phyloP scores from a whole-genome alignment of 768 basidiomycete species.

The Aureoboletus auriporus region DNA sequence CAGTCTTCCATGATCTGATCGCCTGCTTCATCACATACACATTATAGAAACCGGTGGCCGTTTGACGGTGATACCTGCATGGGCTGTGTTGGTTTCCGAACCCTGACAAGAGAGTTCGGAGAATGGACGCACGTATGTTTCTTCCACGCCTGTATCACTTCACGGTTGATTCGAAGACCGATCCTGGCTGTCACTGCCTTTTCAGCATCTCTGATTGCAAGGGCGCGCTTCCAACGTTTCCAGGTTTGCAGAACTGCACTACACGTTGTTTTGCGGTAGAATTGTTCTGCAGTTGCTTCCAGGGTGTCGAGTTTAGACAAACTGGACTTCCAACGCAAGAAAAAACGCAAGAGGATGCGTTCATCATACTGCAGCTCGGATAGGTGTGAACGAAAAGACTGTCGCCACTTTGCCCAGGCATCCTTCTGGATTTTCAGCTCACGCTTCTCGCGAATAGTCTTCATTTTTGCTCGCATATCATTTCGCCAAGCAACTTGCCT shows the following conservation, averaged over 20 bases:
- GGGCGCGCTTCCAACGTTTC: conserved; percentile 53
- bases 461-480: conserved; percentile 72
- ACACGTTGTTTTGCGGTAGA: conserved; percentile 37
- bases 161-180: conserved; percentile 45
- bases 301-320: conserved; percentile 39
- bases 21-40: conserved; percentile 40
- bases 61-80: conserved; percentile 41
- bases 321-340: conserved; percentile 51
- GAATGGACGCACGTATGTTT: conserved; percentile 44
- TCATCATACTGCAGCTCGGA: conserved; percentile 49
- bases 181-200: conserved; percentile 41
- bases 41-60: conserved; percentile 43
- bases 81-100: conserved; percentile 3
- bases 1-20: conserved; percentile 54
- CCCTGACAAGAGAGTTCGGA: not conserved
- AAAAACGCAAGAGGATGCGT: conserved; percentile 40
- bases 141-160: conserved; percentile 55
- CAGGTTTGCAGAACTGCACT: conserved; percentile 41
- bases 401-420: conserved; percentile 67
- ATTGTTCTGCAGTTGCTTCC: conserved; percentile 48
- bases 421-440: conserved; percentile 52
- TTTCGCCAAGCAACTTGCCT: conserved; percentile 58
- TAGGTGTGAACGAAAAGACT: conserved; percentile 46
- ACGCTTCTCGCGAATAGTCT: conserved; percentile 50
- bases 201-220: conserved; percentile 44